Evolutionary conservation across 768 basidiomycete species (phyloP).

Genomic region (Cyclocybe aegerita): DNA sequence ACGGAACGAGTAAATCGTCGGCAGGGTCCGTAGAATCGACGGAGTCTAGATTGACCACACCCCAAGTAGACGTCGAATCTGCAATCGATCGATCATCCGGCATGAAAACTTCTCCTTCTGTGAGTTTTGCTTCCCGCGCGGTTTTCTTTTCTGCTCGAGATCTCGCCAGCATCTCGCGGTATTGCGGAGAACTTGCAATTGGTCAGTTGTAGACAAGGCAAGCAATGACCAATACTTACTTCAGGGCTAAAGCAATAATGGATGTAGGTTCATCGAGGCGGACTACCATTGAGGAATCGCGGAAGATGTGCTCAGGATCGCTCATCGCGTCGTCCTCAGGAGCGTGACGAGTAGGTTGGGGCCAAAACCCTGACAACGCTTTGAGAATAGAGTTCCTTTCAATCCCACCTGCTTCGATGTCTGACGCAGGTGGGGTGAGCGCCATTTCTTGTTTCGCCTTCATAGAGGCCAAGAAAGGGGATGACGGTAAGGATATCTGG

Average conservation of each 20-base stretch:
- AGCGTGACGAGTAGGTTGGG: slow-evolving; percentile 54
- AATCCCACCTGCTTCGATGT: slow-evolving; percentile 52
- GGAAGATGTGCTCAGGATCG: slow-evolving; percentile 91
- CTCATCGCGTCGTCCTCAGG: slow-evolving; percentile 69
- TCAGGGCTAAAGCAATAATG: slow-evolving; percentile 92
- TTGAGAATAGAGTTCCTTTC: slow-evolving; percentile 79
- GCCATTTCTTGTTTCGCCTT: slow-evolving; percentile 35
- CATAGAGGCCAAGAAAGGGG: slow-evolving; percentile 49
- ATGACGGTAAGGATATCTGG: slow-evolving; percentile 49
- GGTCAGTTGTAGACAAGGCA: neutral
- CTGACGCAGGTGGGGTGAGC: slow-evolving; percentile 32
- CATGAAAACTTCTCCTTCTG: slow-evolving; percentile 87
- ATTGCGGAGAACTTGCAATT: slow-evolving; percentile 68
- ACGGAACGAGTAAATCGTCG: slow-evolving; percentile 73
- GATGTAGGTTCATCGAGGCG: slow-evolving; percentile 97
- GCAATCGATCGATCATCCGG: slow-evolving; percentile 83
- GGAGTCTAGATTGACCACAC: slow-evolving; percentile 82
- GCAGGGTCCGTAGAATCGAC: slow-evolving; percentile 66
- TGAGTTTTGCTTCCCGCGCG: slow-evolving; percentile 53
- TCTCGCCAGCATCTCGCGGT: slow-evolving; percentile 75
- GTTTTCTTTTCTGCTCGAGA: slow-evolving; percentile 78
- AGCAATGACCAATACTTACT: slow-evolving; percentile 47
- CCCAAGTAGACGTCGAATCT: slow-evolving; percentile 90
- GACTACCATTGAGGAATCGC: slow-evolving; percentile 92
- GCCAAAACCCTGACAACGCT: slow-evolving; percentile 83